phyloP scores from a whole-genome alignment of 2,329 filamentous ascomycete species.

The Diaporthe aspalathi region DNA sequence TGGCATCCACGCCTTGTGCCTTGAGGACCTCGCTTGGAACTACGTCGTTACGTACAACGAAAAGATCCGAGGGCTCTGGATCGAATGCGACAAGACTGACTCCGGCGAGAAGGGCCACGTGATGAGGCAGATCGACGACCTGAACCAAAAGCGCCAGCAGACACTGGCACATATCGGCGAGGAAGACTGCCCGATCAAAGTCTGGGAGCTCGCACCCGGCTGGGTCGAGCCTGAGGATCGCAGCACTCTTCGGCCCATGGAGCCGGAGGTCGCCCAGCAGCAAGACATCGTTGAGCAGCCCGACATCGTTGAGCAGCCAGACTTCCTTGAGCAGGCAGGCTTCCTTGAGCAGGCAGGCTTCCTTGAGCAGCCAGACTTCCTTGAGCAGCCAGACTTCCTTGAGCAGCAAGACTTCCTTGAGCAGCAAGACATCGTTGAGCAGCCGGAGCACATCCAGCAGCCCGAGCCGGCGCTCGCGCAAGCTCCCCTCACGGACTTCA shows the following conservation, averaged over 20 bases:
- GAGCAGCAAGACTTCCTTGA: not conserved
- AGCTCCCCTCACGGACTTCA: not conserved
- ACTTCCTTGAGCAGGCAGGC: too few species aligned
- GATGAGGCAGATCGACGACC: constrained; percentile 13
- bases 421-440: not conserved
- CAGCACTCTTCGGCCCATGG: not conserved
- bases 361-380: not conserved
- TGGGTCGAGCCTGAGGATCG: not conserved
- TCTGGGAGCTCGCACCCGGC: not conserved
- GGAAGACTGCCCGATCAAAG: not conserved
- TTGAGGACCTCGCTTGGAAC: constrained; percentile 15
- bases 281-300: not conserved
- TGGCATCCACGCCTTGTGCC: not conserved
- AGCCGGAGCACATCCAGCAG: not conserved
- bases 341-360: not conserved
- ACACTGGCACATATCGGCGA: not conserved
- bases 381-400: not conserved
- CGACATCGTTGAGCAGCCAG: not conserved
- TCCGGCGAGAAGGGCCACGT: not conserved
- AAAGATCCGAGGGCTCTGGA: constrained; percentile 16
- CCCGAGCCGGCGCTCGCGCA: not conserved
- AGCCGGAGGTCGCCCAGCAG: not conserved
- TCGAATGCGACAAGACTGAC: not conserved
- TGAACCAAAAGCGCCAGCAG: constrained; percentile 1
- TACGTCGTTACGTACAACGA: constrained; percentile 4